Conservation (phyloP, 805 yeast genomes). For the Saturnispora galanensis region DNA sequence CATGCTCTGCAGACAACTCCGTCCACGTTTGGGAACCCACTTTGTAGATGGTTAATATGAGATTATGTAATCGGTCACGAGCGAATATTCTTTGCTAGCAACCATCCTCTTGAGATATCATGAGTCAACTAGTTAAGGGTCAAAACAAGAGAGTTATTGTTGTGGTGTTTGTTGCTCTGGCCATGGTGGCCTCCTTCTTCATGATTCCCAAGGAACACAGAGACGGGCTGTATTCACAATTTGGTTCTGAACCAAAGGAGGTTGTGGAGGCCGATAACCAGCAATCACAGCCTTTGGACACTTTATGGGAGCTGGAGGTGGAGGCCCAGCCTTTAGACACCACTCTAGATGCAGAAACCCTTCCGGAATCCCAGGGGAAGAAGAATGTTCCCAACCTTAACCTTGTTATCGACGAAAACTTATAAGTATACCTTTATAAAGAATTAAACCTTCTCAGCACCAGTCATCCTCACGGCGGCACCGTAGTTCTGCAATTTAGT, state of each 20-base stretch:
- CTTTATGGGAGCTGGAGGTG: no score
- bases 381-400: neutral
- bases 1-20: slow-evolving; percentile 78
- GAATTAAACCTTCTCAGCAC: slow-evolving; percentile 58
- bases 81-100: neutral
- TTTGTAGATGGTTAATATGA: neutral
- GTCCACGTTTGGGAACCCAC: slow-evolving; percentile 78
- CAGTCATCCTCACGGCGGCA: slow-evolving; percentile 92
- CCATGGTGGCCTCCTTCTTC: slow-evolving; percentile 7
- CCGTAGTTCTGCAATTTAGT: slow-evolving; percentile 95
- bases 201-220: slow-evolving; percentile 11
- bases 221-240: neutral
- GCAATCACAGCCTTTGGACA: no score
- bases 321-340: neutral
- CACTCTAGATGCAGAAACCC: slow-evolving; percentile 1
- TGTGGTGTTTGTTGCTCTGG: neutral
- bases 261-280: no score
- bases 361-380: neutral
- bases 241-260: neutral
- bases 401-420: neutral
- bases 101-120: no score
- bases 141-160: neutral
- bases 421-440: neutral
- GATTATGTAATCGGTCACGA: neutral
- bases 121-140: neutral